Conservation (phyloP, 768 basidiomycete genomes). For the Mycena galericulata region DNA sequence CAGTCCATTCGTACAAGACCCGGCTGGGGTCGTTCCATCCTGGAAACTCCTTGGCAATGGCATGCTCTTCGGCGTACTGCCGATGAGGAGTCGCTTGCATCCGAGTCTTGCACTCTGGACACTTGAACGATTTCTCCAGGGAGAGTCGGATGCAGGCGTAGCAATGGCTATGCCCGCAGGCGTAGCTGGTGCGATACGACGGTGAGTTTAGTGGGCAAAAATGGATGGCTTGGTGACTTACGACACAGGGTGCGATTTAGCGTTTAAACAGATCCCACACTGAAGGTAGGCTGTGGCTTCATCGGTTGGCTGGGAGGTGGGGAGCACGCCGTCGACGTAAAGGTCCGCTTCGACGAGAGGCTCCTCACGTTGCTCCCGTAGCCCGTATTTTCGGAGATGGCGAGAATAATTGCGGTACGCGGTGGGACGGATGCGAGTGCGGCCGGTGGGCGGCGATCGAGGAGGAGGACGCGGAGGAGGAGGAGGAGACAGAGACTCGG, state of each 20-base stretch:
- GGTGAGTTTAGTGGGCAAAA: not conserved
- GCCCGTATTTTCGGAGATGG: no score
- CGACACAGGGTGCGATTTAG: not conserved
- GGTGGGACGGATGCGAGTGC: no score
- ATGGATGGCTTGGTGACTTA: not conserved
- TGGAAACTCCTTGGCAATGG: not conserved
- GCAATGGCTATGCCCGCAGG: not conserved
- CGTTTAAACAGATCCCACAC: not conserved
- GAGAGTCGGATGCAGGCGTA: not conserved
- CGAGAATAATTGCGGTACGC: no score
- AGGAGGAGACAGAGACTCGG: no score
- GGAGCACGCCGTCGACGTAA: not conserved
- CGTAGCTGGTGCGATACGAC: not conserved
- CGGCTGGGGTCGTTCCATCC: not conserved
- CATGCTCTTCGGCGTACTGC: not conserved
- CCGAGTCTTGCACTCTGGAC: not conserved
- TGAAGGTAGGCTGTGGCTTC: not conserved
- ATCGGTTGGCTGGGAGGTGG: not conserved
- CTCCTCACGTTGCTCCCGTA: no score
- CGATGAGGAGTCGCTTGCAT: not conserved
- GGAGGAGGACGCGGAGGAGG: no score
- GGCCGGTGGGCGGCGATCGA: no score
- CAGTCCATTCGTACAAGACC: not conserved
- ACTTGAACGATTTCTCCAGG: not conserved
- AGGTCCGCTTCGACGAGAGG: no score